Evolutionary conservation across 371 early-diverging fungal genomes (phyloP).

Genomic region (Syncephalastrum contaminatum): DNA sequence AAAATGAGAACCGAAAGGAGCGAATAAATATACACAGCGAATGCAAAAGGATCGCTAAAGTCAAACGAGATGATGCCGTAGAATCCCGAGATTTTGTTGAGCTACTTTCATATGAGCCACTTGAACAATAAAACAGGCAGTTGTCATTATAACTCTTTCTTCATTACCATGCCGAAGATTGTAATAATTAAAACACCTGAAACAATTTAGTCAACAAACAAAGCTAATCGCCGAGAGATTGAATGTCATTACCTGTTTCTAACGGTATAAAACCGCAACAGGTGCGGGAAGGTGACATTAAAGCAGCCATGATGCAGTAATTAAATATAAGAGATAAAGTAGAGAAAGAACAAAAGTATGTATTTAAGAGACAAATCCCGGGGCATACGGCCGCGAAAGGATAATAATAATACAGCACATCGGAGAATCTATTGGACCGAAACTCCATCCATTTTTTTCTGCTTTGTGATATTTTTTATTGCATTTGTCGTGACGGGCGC

Average conservation of each 20-base stretch:
- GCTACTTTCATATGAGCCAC: conserved; percentile 10
- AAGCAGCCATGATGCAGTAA: conserved; percentile 15
- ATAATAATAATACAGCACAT: background rate
- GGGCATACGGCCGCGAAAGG: conserved; percentile 4
- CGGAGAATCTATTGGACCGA: background rate
- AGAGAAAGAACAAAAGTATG: background rate
- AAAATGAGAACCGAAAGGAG: conserved; percentile 27
- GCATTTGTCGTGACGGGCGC: conserved; percentile 13
- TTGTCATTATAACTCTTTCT: background rate
- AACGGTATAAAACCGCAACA: conserved; percentile 37
- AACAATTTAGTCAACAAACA: conserved; percentile 1
- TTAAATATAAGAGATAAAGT: background rate
- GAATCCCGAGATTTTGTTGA: conserved; percentile 46
- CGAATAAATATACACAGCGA: conserved; percentile 31
- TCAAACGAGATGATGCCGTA: conserved; percentile 42
- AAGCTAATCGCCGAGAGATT: conserved; percentile 3
- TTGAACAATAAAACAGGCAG: background rate
- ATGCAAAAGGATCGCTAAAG: conserved; percentile 26
- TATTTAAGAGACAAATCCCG: conserved; percentile 1
- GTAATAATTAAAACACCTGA: conserved; percentile 39
- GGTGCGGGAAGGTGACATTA: conserved; percentile 21
- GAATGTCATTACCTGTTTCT: conserved; percentile 28
- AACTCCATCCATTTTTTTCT: background rate
- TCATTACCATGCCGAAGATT: conserved; percentile 43
- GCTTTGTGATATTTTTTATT: conserved; percentile 2